Evolutionary conservation across 2,329 filamentous ascomycete genomes (phyloP), one percentile per base, ranked within the genome.

Genomic region (Colletotrichum somersetense): DNA sequence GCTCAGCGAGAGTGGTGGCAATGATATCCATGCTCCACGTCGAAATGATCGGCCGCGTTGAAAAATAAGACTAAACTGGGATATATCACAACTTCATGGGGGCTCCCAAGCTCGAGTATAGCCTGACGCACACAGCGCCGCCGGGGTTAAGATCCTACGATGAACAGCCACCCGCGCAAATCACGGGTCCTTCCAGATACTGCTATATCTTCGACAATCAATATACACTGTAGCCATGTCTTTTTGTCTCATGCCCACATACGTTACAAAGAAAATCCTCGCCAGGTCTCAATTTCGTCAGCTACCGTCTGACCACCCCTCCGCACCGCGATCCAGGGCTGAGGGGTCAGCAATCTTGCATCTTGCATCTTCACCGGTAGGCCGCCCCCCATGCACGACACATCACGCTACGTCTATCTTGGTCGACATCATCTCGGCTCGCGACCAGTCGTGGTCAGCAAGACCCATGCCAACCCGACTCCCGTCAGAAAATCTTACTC

Each of bases 391-490:
- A 46, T 40, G 35, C 33, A 40, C 40, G 44, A 62, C 46, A 62
- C 26, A 57, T 35, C 59, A 69, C 59, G 59, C 69, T 50, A 65
- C 66, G 40, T 69, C 33, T 44, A 10, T 33, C 50, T 58, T 59
- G 46, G 30, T 44, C 40, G 68, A 20, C 38, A 64, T 58, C 11
- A 42, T 56, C 52, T 63, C 68, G 68, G 52, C 52, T 44, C 52
- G 65, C 65, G 40, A 55, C 23, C 44, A 40, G 12, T 40, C 23
- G 18, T 33, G 30, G 55, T 61, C 62, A 70, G 67, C 53, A 61
- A 61, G 53, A 65, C 20, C 53, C 46, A 55, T 38, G 62, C 50
- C 44, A 53, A 42, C 52, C 30, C 26, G 20, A 44, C 20, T 53
- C 11, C 18, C 42, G n/a, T 33, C 56, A 63, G 26, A 40, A 57